Base-by-base conservation (phyloP, 495 filamentous ascomycete species). In the Penicillium maclennaniae region DNA sequence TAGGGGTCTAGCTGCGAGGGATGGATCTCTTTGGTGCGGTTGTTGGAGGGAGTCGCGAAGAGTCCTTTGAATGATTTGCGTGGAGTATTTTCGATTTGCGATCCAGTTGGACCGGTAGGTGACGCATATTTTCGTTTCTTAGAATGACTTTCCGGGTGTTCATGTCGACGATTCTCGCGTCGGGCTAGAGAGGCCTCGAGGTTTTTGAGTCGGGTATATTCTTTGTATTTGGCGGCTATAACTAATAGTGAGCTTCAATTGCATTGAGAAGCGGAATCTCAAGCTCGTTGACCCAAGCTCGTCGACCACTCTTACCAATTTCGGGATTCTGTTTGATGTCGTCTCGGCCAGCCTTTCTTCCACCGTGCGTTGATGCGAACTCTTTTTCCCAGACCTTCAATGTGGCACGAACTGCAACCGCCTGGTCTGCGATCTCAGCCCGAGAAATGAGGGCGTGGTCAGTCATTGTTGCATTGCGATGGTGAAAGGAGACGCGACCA, bases 321-420 rank as follows among this genome's bases (percentile, higher is more conserved):
- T 81, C 81, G 8, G 83, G 82, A 59, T 91, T 83, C 51, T 84
- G 79, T 69, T 96, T 96, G 66, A 97, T 95, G 69, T 96, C 91
- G 14, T 86, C 83, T 36, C 90, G 85, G 17, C 79, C 77, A 12
- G 93, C 86, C 73, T 95, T 96, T 46, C 76, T 79, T 15, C 91
- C 91, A 10, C 70, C 76, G 62, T 96, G 80, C 1, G 73, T 70
- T 19, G 72, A 70, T 2, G 88, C 81, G 74, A 93, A 97, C 6
- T 79, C 71, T 58, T 80, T 82, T 69, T 98, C 92, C 86, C 91
- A 98, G 63, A 77, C 69, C 68, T 97, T 98, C 27, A 98, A 71
- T 55, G 95, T 88, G 9, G 75, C 72, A 4, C 89, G 85, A 20
- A 96, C 69, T 49, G 47, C 57, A 4, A 60, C 60, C 34, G 69